Base-by-base conservation (phyloP, 1,139 yeast species). In the Scheffersomyces parashehatae region DNA sequence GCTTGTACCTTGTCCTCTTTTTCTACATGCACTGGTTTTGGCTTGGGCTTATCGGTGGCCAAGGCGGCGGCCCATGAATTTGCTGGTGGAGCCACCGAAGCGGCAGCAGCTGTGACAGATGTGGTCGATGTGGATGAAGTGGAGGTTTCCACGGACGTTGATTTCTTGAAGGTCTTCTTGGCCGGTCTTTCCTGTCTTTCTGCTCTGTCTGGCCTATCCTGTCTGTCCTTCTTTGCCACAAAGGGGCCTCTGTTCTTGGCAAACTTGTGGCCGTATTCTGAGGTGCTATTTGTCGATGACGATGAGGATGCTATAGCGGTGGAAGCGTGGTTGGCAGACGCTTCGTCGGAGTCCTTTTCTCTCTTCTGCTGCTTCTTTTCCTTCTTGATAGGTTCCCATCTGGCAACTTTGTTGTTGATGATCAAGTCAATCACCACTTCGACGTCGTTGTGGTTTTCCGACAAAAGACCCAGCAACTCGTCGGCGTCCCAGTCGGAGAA, bases 401-500 rank as follows among this genome's bases (percentile, higher is more conserved):
- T 77, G 50, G 80, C 70, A 31, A 79, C 81, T 60, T 79, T 78
- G 53, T 95, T 96, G 52, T 89, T 88, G 48, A 95, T 85, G 66
- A 93, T 91, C 66, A 90, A 84, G 60, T 86, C 91, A 54, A 88
- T 85, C 52, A 93, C 89, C 40, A 80, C 77, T 60, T 87, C 95
- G 53, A 89, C 74, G 59, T 87, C 90, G 53, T 84, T 77, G 48
- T 68, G 62, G 55, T 86, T 80, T 66, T 93, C 98, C 47, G 75
- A 74, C 54, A 91, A 81, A 47, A 89, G 83, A 43, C 85, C 81
- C 42, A 77, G 70, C 64, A 93, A 81, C 63, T 93, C 99, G 37
- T 88, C 96, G 42, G 79, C 75, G 45, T 88, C 81, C 99, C 99
- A 93, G 62, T 88, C 97, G 35, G 97, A 96, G 72, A 93, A 91